Evolutionary conservation across 352 stramenopile genomes (phyloP), one percentile per base, ranked within the genome.

Genomic region (Ophiocytium majus): DNA sequence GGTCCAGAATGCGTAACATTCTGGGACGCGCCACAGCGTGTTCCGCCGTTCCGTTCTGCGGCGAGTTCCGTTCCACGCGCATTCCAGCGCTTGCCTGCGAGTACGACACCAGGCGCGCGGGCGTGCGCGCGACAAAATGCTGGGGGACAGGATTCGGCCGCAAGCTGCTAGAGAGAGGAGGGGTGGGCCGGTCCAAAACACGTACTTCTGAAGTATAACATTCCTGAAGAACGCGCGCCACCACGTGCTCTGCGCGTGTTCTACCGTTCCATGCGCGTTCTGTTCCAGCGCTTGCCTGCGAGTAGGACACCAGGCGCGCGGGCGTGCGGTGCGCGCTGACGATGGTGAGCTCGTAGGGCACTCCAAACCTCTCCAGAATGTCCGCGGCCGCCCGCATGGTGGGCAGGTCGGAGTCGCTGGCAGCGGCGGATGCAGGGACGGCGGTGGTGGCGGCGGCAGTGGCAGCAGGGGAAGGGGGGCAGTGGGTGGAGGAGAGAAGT

Each of bases 281-380:
- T n/a, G n/a, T n/a, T n/a, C n/a, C n/a, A n/a, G n/a, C n/a, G n/a
- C n/a, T 31, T 76, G 83, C 85, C 81, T 63, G 93, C 35, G 96
- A 97, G 91, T 99, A 99, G 74, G 95, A 90, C 86, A 97, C 96
- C 91, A 99, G 96, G 82, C 97, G 95, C 1, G 94, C 92, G 0
- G 97, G 96, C 33, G 97, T 99, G 82, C 97, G 92, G 90, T 99
- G 97, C n/a, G 97, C 97, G 79, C 95, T 98, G 49, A 99, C 96
- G 88, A 99, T 98, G 79, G 95, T 98, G 28, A 99, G 92, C 89
- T 99, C 97, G 89, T 98, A 98, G 0, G 95, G 92, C 49, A 99
- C 92, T 23, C 91, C 86, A 84, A 99, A 99, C 82, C 97, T 91
- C 82, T 98, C 94, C 33, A 99, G 90, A 78, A 99, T 93, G 37